These are phyloP conservation scores for Ploettnerulaceae sp. DNA, from an alignment of 2,329 filamentous ascomycete genomes.

Conservation along the genomic window DNA sequence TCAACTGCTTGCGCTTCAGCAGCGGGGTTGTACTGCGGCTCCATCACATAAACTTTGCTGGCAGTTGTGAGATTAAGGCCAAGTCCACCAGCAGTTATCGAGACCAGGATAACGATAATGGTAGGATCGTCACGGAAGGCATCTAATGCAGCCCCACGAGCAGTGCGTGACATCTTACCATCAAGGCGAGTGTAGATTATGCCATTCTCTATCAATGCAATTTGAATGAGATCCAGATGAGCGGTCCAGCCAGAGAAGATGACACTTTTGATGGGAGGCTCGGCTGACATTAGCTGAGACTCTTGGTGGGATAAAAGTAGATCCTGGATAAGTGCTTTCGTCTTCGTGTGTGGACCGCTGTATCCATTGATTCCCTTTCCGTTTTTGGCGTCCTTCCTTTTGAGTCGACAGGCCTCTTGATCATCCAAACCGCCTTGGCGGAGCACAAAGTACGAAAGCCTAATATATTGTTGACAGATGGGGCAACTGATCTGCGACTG, in stretches of 20 bases:
- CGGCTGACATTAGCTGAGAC: conserved; percentile 50
- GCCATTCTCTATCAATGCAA: conserved; percentile 63
- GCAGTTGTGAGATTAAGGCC: conserved; percentile 86
- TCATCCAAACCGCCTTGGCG: conserved; percentile 40
- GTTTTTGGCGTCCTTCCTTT: conserved; percentile 40
- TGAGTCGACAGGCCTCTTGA: conserved; percentile 27
- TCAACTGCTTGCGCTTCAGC: conserved; percentile 93
- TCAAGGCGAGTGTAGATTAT: conserved; percentile 80
- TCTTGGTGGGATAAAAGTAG: conserved; percentile 60
- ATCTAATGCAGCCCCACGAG: conserved; percentile 71
- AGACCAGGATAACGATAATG: conserved; percentile 81
- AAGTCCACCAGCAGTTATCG: conserved; percentile 85
- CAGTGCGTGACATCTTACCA: conserved; percentile 74
- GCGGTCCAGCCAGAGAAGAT: conserved; percentile 96
- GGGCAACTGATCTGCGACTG: conserved; percentile 52
- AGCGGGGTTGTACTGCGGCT: conserved; percentile 95
- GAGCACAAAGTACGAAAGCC: conserved; percentile 62
- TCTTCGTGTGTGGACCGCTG: conserved; percentile 86
- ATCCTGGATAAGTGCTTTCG: conserved; percentile 71
- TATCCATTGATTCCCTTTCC: conserved; percentile 64
- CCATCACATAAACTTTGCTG: conserved; percentile 92
- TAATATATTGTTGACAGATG: conserved; percentile 61
- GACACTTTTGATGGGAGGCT: conserved; percentile 80
- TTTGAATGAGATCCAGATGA: conserved; percentile 86
- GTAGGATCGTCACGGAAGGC: conserved; percentile 66